phyloP scores from a whole-genome alignment of 2,329 filamentous ascomycete genomes.

The Herpotrichia juniperi region DNA sequence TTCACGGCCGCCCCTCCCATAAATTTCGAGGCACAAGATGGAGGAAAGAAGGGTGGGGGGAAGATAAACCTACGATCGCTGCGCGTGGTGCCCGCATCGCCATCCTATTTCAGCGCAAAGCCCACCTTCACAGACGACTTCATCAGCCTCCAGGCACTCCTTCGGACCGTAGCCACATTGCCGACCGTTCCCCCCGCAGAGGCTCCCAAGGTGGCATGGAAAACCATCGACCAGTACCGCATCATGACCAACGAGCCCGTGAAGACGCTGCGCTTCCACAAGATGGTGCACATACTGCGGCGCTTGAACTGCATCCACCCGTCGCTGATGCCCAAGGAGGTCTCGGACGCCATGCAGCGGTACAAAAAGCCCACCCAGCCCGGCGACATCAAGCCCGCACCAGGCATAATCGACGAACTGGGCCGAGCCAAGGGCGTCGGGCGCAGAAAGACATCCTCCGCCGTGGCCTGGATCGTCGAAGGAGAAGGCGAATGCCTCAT shows the following conservation, averaged over 20 bases:
- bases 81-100: constrained; percentile 80
- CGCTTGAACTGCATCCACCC: constrained; percentile 86
- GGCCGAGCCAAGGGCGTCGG: constrained; percentile 83
- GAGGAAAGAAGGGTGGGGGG: constrained; percentile 18
- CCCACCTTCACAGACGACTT: constrained; percentile 86
- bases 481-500: constrained; percentile 88
- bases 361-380: constrained; percentile 81
- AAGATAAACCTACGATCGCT: constrained; percentile 46
- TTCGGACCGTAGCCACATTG: constrained; percentile 74
- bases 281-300: constrained; percentile 76
- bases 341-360: constrained; percentile 66
- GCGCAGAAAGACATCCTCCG: constrained; percentile 84
- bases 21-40: constrained; percentile 39
- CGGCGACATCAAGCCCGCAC: constrained; percentile 66
- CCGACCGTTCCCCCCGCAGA: constrained; percentile 71
- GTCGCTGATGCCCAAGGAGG: constrained; percentile 72
- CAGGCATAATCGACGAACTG: constrained; percentile 72
- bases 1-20: constrained; percentile 54
- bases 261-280: constrained; percentile 73
- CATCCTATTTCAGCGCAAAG: constrained; percentile 92
- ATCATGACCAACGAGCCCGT: constrained; percentile 54
- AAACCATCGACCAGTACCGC: constrained; percentile 77
- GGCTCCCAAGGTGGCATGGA: constrained; percentile 79
- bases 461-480: constrained; percentile 87
- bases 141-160: constrained; percentile 73